A percentile compares a stretch with the other conserved stretches of the same genome.
phyloP scores from a whole-genome alignment of 2,329 filamentous ascomycete species.

The Phyllosticta capitalensis region DNA sequence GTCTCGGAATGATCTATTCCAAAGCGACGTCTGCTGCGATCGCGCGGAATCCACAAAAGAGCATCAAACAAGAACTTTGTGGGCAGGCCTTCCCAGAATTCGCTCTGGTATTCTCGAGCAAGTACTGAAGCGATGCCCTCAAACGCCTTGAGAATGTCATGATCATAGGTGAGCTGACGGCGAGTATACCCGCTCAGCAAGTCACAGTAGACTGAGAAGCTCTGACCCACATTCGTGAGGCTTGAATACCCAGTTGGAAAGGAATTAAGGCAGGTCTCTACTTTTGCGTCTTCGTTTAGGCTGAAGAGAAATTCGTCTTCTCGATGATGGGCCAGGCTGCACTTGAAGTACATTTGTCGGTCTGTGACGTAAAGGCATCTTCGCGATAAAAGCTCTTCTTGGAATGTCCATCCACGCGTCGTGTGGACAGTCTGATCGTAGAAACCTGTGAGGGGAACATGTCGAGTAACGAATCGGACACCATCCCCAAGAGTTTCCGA shows the following conservation, averaged over 20 bases:
- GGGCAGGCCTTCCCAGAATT: neutral
- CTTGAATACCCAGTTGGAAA: neutral
- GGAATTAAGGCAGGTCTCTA: neutral
- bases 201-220: neutral
- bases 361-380: neutral
- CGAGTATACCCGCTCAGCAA: neutral
- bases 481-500: neutral
- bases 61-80: too few species aligned
- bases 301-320: neutral
- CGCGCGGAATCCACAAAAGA: too few species aligned
- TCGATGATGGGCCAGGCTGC: neutral
- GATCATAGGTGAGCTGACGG: neutral
- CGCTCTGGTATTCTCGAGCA: neutral
- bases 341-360: neutral
- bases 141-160: neutral
- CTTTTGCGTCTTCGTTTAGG: neutral
- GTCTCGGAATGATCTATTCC: too few species aligned
- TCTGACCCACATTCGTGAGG: neutral
- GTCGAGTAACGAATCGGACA: neutral
- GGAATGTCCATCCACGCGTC: neutral
- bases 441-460: neutral
- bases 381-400: neutral
- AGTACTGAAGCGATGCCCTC: neutral
- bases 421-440: neutral
- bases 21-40: too few species aligned